These are phyloP conservation scores for Sugiyamaella lignohabitans DNA, from an alignment of 805 yeast genomes.

Conservation along the genomic window DNA sequence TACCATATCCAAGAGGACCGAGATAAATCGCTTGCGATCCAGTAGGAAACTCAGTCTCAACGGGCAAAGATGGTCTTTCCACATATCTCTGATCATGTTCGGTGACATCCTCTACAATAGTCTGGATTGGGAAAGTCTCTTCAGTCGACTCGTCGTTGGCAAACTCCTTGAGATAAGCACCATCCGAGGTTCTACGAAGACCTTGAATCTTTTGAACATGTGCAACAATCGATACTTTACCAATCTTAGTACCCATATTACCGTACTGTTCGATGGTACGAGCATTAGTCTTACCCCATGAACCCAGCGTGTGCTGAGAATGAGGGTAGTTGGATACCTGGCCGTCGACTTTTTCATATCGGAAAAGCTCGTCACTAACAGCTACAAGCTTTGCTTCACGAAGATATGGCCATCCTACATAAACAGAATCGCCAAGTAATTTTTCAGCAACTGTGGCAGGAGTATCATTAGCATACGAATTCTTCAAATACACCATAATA, in stretches of 20 bases:
- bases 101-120: constrained; percentile 66
- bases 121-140: constrained; percentile 66
- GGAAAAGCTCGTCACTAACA: constrained; percentile 49
- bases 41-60: constrained; percentile 75
- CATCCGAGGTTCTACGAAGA: constrained; percentile 55
- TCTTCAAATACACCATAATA: constrained; percentile 57
- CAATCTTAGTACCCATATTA: constrained; percentile 54
- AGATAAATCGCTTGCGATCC: constrained; percentile 68
- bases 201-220: constrained; percentile 77
- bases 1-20: constrained; percentile 84
- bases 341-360: constrained; percentile 34
- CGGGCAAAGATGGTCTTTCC: constrained; percentile 68
- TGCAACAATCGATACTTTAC: constrained; percentile 50
- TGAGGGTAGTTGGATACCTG: constrained; percentile 32
- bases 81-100: constrained; percentile 68
- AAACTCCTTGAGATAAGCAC: constrained; percentile 75
- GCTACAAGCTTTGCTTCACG: constrained; percentile 68
- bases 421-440: constrained; percentile 56
- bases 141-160: constrained; percentile 36
- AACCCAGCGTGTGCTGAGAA: constrained; percentile 33
- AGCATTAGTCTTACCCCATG: constrained; percentile 39
- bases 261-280: constrained; percentile 40
- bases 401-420: constrained; percentile 85
- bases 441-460: constrained; percentile 60
- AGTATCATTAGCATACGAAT: constrained; percentile 35